Percentiles rank a stretch among this genome's conserved stretches.
Evolutionary conservation across 306 rosid species (phyloP).

Genomic region (Sicyos edulis): DNA sequence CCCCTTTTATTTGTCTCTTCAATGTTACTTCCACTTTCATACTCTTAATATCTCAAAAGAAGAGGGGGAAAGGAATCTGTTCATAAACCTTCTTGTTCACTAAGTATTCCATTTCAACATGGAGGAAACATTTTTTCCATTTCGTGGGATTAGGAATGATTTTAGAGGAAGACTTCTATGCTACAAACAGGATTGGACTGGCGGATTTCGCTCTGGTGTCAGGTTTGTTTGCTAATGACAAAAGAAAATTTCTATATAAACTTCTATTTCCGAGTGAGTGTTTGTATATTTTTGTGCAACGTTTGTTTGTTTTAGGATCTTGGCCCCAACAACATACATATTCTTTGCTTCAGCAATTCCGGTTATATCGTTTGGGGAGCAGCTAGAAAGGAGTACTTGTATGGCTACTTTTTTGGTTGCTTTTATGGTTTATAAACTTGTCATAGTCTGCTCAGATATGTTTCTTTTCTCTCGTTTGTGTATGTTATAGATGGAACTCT

Average conservation of each 20-base stretch:
- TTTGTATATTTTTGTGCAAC: not conserved
- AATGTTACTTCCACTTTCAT: constrained; percentile 22
- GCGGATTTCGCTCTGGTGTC: constrained; percentile 66
- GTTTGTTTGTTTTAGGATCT: constrained; percentile 52
- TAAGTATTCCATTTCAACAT: constrained; percentile 31
- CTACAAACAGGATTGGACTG: constrained; percentile 90
- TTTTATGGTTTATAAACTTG: constrained; percentile 19
- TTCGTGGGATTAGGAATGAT: constrained; percentile 88
- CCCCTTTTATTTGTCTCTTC: constrained; percentile 27
- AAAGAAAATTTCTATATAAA: not conserved
- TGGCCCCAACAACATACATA: constrained; percentile 94
- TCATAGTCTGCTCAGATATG: constrained; percentile 31
- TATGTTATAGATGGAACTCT: constrained; percentile 65
- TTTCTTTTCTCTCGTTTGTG: constrained; percentile 23
- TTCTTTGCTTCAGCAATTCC: constrained; percentile 98
- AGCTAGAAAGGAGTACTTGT: constrained; percentile 82
- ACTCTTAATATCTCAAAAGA: constrained; percentile 26
- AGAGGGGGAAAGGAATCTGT: constrained; percentile 17
- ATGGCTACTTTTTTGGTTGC: constrained; percentile 23
- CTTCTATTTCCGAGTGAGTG: constrained; percentile 8
- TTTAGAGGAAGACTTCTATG: constrained; percentile 70
- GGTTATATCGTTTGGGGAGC: constrained; percentile 94
- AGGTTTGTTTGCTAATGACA: constrained; percentile 40
- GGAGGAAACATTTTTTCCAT: constrained; percentile 97
- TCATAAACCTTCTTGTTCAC: constrained; percentile 26